Base-by-base conservation (phyloP, 805 yeast genomes). In the Naumovozyma dairenensis region DNA sequence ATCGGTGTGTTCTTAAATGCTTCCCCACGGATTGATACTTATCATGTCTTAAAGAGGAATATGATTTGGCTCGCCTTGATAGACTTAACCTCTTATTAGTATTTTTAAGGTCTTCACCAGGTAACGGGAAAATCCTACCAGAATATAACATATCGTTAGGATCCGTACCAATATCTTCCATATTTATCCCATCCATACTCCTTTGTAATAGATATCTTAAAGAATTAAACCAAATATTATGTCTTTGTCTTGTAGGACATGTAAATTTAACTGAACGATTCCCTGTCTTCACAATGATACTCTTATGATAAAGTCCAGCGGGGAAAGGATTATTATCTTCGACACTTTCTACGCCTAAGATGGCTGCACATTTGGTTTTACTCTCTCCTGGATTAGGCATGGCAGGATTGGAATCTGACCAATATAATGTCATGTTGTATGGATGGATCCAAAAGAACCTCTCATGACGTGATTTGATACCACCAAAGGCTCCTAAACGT, bases 391-490 rank as follows among this genome's bases (percentile, higher is more conserved):
- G 81, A 44, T 80, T 78, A 3, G 74, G 70, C 31, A 80, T 53
- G 0, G 79, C 80, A 1, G 96, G 96, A 49, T 82, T 83, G 9
- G 76, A 67, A 4, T 72, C 68, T 3, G 89, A 78, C 98, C 98
- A 89, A 57, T 84, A 86, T 30, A 89, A 65, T 0, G 95, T 84
- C 64, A 85, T 62, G 6, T 92, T 80, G 57, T 87, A 87, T 3
- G 98, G 97, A 59, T 89, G 94, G 29, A 92, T 74, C 97, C 97
- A 92, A 69, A 89, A 89, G 62, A 74, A 89, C 44, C 96, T 71
- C 51, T 81, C 92, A 52, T 89, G 98, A 39, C 96, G 72, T 27
- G 72, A 71, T 32, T 85, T 92, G 6, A 67, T 58, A 26, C 83
- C 77, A 25, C 84, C 78, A 32, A 83, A 65, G 12, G 86, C 80